Conservation (phyloP, 768 basidiomycete genomes). For the Russula griseocarnosa region DNA sequence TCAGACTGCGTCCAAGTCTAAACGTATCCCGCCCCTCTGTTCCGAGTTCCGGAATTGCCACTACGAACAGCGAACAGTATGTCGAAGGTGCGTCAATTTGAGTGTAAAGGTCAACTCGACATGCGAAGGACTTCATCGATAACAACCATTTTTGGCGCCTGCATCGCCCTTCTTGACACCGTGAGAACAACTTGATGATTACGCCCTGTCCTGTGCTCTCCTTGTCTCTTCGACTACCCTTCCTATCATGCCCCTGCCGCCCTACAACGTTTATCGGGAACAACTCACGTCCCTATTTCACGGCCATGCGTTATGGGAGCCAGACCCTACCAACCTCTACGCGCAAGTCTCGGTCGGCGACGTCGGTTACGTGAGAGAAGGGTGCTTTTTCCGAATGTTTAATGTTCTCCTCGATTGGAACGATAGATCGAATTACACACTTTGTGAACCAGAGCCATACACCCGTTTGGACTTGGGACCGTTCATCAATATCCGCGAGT, state of each 20-base stretch:
- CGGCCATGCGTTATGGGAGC: conserved; percentile 29
- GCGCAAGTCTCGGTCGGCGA: conserved; percentile 26
- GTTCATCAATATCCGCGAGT: not conserved
- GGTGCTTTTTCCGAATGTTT: conserved; percentile 26
- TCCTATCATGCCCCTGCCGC: conserved; percentile 10
- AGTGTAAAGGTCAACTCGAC: not conserved
- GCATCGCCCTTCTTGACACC: conserved; percentile 1
- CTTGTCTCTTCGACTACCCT: not conserved
- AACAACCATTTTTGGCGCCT: not conserved
- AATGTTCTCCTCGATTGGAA: conserved; percentile 20
- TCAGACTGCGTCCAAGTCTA: not conserved
- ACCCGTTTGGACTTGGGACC: not conserved
- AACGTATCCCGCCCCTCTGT: not conserved
- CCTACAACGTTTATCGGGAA: conserved; percentile 26
- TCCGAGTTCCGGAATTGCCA: no score
- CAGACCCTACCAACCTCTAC: conserved; percentile 27
- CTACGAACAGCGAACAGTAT: no score
- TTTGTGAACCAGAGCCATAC: conserved; percentile 5
- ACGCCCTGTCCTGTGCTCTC: not conserved
- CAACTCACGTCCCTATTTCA: conserved; percentile 24
- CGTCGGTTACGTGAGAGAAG: conserved; percentile 28
- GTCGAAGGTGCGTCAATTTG: no score
- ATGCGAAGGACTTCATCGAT: not conserved
- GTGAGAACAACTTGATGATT: not conserved
- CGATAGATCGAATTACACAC: conserved; percentile 3